Percentiles rank a stretch among this genome's conserved stretches.
Evolutionary conservation across 2,329 filamentous ascomycete genomes (phyloP).

Genomic region (Elsinoe australis): DNA sequence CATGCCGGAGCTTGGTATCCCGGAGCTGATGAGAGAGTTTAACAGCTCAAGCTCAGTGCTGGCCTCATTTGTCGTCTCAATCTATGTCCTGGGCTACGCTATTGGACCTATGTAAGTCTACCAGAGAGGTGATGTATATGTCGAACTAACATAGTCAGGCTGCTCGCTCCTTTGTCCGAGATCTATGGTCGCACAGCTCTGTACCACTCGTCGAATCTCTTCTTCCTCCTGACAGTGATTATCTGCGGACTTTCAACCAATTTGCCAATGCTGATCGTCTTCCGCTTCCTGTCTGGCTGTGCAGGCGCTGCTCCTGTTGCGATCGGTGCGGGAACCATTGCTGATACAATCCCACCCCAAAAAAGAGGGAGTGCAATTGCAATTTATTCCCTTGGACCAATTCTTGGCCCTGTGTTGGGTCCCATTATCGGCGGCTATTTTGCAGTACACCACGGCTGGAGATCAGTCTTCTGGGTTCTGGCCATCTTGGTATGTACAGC

Average conservation of each 20-base stretch:
- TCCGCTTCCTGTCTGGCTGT: conserved; percentile 18
- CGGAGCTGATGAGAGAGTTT: conserved; percentile 57
- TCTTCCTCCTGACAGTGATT: conserved; percentile 28
- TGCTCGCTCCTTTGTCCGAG: conserved; percentile 37
- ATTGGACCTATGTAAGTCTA: conserved; percentile 34
- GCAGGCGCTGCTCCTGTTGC: conserved; percentile 19
- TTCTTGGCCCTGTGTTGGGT: conserved; percentile 37
- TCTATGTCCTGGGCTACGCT: conserved; percentile 49
- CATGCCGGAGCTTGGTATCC: conserved; percentile 62
- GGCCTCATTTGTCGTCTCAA: conserved; percentile 57
- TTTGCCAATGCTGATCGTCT: conserved; percentile 19
- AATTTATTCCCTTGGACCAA: conserved; percentile 36
- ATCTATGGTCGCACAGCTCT: conserved; percentile 29
- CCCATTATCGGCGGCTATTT: conserved; percentile 48
- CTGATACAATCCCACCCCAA: conserved; percentile 34
- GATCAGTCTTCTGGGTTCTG: conserved; percentile 48
- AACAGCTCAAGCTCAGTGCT: conserved; percentile 45
- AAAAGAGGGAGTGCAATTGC: conserved; percentile 38
- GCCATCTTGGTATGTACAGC: conserved; percentile 34
- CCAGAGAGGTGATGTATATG: background rate
- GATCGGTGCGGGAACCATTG: conserved; percentile 19
- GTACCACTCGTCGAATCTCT: conserved; percentile 27
- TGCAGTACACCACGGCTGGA: conserved; percentile 42
- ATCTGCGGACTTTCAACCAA: conserved; percentile 24
- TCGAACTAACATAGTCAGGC: background rate